phyloP scores from a whole-genome alignment of 495 filamentous ascomycete species.

The Tuber melanosporum region DNA sequence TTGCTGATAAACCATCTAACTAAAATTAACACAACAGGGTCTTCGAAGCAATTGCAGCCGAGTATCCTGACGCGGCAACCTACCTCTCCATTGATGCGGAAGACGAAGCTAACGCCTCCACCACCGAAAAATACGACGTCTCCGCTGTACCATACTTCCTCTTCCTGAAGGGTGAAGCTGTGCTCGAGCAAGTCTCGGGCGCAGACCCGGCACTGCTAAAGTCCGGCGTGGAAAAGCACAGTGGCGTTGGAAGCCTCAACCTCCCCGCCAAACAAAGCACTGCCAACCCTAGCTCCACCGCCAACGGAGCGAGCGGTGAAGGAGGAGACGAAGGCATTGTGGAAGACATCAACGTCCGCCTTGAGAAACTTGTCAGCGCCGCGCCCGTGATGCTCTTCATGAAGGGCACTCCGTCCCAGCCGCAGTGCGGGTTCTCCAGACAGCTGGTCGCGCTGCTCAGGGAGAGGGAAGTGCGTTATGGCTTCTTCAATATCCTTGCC shows the following conservation, averaged over 20 bases:
- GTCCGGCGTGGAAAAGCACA: constrained; percentile 73
- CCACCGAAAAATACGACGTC: constrained; percentile 64
- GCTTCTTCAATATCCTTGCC: constrained; percentile 97
- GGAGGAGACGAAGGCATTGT: constrained; percentile 47
- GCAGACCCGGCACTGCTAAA: constrained; percentile 79
- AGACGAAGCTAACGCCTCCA: constrained; percentile 44
- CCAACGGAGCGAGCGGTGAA: constrained; percentile 43
- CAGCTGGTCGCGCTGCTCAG: constrained; percentile 79
- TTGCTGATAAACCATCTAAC: constrained; percentile 1
- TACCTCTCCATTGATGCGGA: constrained; percentile 56
- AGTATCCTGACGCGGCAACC: constrained; percentile 65
- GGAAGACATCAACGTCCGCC: constrained; percentile 68
- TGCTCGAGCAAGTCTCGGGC: constrained; percentile 75
- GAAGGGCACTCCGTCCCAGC: constrained; percentile 82
- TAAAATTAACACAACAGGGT: constrained; percentile 48
- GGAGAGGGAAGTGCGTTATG: constrained; percentile 85
- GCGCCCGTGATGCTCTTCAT: constrained; percentile 97
- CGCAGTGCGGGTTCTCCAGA: constrained; percentile 91
- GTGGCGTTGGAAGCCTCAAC: constrained; percentile 43
- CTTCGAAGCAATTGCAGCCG: constrained; percentile 68
- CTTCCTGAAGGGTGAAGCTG: constrained; percentile 60
- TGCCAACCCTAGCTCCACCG: constrained; percentile 8
- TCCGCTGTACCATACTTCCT: constrained; percentile 89
- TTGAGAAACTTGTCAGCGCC: constrained; percentile 77
- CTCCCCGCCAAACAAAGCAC: constrained; percentile 42